Evolutionary conservation across 331 rosid species (phyloP).

Genomic region (Arachis monticola): DNA sequence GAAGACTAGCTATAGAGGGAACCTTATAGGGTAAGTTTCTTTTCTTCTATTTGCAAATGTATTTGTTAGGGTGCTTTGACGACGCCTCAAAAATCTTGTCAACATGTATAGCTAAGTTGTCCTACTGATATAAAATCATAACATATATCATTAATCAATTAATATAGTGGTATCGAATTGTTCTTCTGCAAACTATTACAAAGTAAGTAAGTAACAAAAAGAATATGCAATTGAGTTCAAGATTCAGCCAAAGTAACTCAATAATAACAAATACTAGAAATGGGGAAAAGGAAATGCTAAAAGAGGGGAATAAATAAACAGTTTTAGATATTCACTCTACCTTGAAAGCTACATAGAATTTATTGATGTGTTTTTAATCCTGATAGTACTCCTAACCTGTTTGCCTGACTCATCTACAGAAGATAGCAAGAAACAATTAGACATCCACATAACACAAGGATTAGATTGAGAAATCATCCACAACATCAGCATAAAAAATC

Average conservation of each 20-base stretch:
- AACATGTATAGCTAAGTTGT: constrained; percentile 19
- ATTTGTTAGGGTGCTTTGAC: too few relatives aligned
- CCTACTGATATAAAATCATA: not conserved
- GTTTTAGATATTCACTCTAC: too few relatives aligned
- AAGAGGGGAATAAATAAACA: too few relatives aligned
- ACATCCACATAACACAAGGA: constrained; percentile 7
- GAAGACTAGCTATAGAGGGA: too few relatives aligned
- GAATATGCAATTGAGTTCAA: constrained; percentile 15
- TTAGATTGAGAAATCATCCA: constrained; percentile 6
- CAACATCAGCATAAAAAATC: not conserved
- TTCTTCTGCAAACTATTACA: constrained; percentile 8
- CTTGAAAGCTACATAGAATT: constrained; percentile 89
- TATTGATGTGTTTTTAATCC: constrained; percentile 85
- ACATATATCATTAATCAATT: too few relatives aligned
- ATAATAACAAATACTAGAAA: too few relatives aligned
- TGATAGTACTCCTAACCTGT: constrained; percentile 93
- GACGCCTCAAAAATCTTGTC: too few relatives aligned
- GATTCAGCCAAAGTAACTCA: too few relatives aligned
- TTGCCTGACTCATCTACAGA: constrained; percentile 88
- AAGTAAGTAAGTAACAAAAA: constrained; percentile 11
- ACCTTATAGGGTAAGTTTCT: too few relatives aligned
- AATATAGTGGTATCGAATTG: not conserved
- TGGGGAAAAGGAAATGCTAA: too few relatives aligned
- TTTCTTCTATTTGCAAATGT: too few relatives aligned
- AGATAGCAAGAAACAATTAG: constrained; percentile 12